Conservation (phyloP, 208 protist genomes). For the Wallacemonas sp. region DNA sequence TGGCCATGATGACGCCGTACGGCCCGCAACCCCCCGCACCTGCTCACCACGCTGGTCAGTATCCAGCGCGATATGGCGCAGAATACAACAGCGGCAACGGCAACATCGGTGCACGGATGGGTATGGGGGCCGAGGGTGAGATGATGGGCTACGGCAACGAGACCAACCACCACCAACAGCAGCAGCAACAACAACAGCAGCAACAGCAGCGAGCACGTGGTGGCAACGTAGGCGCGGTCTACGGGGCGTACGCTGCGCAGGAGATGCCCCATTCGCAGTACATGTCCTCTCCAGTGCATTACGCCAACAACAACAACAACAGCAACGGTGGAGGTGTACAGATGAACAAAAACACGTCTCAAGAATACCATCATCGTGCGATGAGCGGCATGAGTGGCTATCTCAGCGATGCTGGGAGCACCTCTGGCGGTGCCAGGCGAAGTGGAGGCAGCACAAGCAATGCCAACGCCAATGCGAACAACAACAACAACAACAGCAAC, state of each 20-base stretch:
- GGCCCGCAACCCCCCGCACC: too few species aligned
- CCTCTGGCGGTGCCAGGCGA: background rate
- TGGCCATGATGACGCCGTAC: too few species aligned
- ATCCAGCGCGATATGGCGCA: background rate
- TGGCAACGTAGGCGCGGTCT: too few species aligned
- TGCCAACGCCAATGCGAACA: conserved; percentile 3
- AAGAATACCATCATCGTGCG: background rate
- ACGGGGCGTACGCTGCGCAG: too few species aligned
- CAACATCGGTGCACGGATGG: background rate
- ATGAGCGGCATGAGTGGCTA: conserved; percentile 5
- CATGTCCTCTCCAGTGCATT: too few species aligned
- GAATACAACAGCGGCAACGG: background rate
- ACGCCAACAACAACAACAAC: background rate
- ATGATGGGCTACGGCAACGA: background rate
- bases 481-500: too few species aligned
- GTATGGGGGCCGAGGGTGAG: background rate
- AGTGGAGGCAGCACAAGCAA: conserved; percentile 5
- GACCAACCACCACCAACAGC: background rate
- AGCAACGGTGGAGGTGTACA: conserved; percentile 11
- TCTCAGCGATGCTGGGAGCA: conserved; percentile 5
- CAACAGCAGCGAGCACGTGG: conserved; percentile 1
- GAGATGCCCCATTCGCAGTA: background rate
- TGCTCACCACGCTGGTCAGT: too few species aligned
- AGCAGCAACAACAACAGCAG: background rate
- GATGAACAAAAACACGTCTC: background rate